phyloP scores from a whole-genome alignment of 2,329 filamentous ascomycete species.

The Ilyonectria sp. region DNA sequence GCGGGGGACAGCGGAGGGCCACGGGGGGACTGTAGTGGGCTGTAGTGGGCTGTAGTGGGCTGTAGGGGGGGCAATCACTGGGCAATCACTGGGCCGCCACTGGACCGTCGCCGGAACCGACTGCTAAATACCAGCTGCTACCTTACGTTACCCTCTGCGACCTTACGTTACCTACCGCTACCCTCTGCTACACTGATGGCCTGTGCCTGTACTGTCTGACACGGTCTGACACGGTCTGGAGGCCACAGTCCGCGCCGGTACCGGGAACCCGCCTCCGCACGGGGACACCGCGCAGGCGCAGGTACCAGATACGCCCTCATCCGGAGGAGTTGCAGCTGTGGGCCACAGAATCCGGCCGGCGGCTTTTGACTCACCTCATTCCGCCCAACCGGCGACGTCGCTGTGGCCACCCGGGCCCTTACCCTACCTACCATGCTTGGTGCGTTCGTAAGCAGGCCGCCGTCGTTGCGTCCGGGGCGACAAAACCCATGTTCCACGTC shows the following conservation, averaged over 20 bases:
- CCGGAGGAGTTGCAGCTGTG: slow-evolving; percentile 4
- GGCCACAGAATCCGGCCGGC: neutral
- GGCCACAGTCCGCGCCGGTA: slow-evolving; percentile 8
- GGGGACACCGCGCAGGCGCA: neutral
- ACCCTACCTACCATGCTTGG: slow-evolving; percentile 20
- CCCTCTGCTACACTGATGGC: no score
- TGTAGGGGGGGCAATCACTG: neutral
- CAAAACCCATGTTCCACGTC: neutral
- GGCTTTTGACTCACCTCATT: slow-evolving; percentile 8
- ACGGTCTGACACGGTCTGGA: neutral
- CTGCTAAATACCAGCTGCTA: neutral
- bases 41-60: slow-evolving; percentile 25
- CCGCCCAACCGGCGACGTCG: slow-evolving; percentile 16
- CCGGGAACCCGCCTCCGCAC: slow-evolving; percentile 23
- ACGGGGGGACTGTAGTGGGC: slow-evolving; percentile 31
- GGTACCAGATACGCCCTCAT: slow-evolving; percentile 13
- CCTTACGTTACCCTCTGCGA: neutral
- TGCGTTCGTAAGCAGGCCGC: slow-evolving; percentile 19
- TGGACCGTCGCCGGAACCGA: slow-evolving; percentile 1
- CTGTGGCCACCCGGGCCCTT: neutral
- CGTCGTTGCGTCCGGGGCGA: slow-evolving; percentile 2
- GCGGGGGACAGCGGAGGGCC: neutral
- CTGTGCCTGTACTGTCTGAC: neutral
- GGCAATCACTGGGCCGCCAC: neutral
- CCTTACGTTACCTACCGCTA: no score